These are phyloP conservation scores for Fomitopsis pinicola DNA, from an alignment of 1,284 basidiomycete genomes.

Conservation along the genomic window DNA sequence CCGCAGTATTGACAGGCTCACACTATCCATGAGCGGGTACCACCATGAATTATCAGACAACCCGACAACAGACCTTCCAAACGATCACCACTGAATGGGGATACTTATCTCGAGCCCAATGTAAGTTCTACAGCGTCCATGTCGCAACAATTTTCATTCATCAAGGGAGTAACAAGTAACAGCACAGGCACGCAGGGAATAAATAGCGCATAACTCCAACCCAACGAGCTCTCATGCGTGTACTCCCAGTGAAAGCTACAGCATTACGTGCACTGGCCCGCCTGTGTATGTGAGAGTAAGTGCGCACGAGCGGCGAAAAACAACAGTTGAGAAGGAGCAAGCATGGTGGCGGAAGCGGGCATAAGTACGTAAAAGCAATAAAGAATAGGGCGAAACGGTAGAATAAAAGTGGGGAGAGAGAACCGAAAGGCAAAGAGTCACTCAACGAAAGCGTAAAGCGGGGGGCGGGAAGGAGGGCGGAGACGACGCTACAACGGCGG, in stretches of 20 bases:
- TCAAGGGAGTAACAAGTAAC: not conserved
- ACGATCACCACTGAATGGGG: not conserved
- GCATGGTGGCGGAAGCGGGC: constrained; percentile 6
- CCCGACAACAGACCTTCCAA: not conserved
- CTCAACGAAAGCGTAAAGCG: not conserved
- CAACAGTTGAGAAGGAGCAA: constrained; percentile 6
- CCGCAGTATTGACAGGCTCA: not conserved
- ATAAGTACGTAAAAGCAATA: not conserved
- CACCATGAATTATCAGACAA: not conserved
- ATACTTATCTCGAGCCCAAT: not conserved
- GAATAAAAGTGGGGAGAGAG: constrained; percentile 1
- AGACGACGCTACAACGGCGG: constrained; percentile 12
- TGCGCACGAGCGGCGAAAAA: constrained; percentile 1
- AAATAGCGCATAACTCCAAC: constrained; percentile 11
- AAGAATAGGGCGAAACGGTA: not conserved
- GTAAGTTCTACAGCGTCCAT: not conserved
- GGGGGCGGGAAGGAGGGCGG: not conserved
- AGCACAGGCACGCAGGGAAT: constrained; percentile 2
- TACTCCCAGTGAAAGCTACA: not conserved
- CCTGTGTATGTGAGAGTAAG: not conserved
- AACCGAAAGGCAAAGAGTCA: not conserved
- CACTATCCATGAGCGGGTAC: no score
- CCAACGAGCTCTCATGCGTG: constrained; percentile 3
- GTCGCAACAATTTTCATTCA: constrained; percentile 1
- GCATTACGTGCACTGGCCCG: not conserved